A percentile compares a stretch with the other conserved stretches of the same genome.
Evolutionary conservation across 2,329 filamentous ascomycete genomes (phyloP).

Genomic region (Cladophialophora psammophila): DNA sequence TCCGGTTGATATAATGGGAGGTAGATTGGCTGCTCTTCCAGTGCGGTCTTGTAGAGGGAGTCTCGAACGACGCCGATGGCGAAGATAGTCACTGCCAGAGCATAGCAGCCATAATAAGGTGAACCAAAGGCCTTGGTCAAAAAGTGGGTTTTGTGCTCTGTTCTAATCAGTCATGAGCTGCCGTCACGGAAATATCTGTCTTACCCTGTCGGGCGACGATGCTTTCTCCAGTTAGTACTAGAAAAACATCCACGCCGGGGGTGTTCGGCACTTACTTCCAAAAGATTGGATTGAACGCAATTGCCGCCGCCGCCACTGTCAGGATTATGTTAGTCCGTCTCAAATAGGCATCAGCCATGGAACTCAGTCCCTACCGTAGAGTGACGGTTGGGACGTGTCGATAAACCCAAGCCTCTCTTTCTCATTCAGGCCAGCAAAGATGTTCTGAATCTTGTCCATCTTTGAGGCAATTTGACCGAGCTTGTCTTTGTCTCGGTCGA

Average conservation of each 20-base stretch:
- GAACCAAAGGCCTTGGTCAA: slow-evolving; percentile 88
- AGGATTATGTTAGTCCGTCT: slow-evolving; percentile 10
- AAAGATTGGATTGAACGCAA: slow-evolving; percentile 97
- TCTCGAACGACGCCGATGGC: slow-evolving; percentile 88
- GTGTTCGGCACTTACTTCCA: slow-evolving; percentile 80
- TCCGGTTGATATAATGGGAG: slow-evolving; percentile 72
- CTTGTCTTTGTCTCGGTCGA: background rate
- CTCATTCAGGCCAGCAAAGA: slow-evolving; percentile 36
- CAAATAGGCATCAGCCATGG: slow-evolving; percentile 14
- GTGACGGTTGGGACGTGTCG: slow-evolving; percentile 27
- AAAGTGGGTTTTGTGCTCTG: slow-evolving; percentile 87
- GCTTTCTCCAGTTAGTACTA: slow-evolving; percentile 55
- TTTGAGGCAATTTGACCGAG: background rate
- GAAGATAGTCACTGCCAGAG: slow-evolving; percentile 88
- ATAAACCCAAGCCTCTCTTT: slow-evolving; percentile 39
- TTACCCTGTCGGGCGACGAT: slow-evolving; percentile 82
- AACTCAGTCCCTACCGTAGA: slow-evolving; percentile 36
- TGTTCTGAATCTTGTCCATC: slow-evolving; percentile 39
- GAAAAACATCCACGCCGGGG: slow-evolving; percentile 17
- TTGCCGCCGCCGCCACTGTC: slow-evolving; percentile 81
- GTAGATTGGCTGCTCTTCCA: slow-evolving; percentile 77
- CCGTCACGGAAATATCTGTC: slow-evolving; percentile 34
- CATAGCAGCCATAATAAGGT: slow-evolving; percentile 83
- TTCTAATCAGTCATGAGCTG: slow-evolving; percentile 26
- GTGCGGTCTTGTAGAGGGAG: slow-evolving; percentile 82